A percentile compares a stretch with the other conserved stretches of the same genome.
phyloP scores from a whole-genome alignment of 169 alveolate species.

The Toxoplasma gondii region DNA sequence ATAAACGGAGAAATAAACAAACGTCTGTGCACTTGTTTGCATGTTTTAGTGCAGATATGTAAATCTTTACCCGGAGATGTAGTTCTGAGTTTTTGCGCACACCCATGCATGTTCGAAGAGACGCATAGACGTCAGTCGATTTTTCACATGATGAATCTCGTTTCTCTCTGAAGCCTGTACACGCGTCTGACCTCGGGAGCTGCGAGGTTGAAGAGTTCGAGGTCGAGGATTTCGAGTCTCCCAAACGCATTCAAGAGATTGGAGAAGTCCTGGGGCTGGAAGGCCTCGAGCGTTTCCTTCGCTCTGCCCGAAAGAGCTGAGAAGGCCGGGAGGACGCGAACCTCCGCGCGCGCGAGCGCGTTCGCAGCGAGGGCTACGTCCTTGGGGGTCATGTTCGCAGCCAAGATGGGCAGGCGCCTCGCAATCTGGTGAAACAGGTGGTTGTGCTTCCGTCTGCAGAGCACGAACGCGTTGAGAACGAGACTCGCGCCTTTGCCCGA shows the following conservation, averaged over 20 bases:
- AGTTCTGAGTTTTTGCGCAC: no score
- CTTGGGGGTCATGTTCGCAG: neutral
- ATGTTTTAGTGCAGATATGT: no score
- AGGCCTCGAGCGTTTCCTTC: neutral
- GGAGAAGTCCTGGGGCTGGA: slow-evolving; percentile 28
- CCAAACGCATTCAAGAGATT: slow-evolving; percentile 21
- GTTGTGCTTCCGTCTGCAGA: neutral
- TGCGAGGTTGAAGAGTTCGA: neutral
- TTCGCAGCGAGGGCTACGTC: slow-evolving; percentile 9
- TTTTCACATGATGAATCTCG: no score
- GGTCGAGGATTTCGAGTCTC: slow-evolving; percentile 9
- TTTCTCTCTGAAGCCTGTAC: no score
- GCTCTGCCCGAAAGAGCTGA: neutral
- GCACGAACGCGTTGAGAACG: slow-evolving; percentile 2
- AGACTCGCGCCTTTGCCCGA: neutral
- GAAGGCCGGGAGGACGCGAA: neutral
- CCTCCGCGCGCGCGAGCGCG: slow-evolving; percentile 34
- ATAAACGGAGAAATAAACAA: no score
- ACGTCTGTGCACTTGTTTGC: no score
- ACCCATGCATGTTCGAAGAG: no score
- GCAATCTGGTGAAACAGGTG: neutral
- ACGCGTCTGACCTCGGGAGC: slow-evolving; percentile 10
- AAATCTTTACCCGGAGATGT: no score
- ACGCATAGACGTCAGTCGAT: no score
- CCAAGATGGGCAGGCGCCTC: neutral